These are phyloP conservation scores for Alternaria sp. DNA, from an alignment of 2,329 filamentous ascomycete genomes.

Conservation along the genomic window DNA sequence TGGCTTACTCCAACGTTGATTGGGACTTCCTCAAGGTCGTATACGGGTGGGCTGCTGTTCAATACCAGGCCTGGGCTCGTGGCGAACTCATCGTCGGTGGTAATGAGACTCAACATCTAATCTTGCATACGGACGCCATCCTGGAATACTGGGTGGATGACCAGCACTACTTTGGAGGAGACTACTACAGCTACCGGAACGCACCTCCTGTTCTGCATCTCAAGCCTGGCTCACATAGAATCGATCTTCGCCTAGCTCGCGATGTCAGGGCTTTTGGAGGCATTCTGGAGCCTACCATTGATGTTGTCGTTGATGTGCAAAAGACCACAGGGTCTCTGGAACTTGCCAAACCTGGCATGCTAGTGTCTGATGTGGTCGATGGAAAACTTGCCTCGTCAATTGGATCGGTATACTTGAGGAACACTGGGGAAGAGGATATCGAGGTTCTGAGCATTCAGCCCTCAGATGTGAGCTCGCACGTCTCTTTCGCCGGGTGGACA, in stretches of 20 bases:
- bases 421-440: slow-evolving; percentile 48
- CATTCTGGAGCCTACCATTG: slow-evolving; percentile 54
- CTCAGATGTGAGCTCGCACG: slow-evolving; percentile 18
- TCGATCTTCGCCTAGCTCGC: slow-evolving; percentile 61
- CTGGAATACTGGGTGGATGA: slow-evolving; percentile 62
- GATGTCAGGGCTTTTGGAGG: slow-evolving; percentile 65
- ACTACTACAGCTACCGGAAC: slow-evolving; percentile 60
- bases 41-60: slow-evolving; percentile 65
- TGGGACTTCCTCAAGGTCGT: slow-evolving; percentile 60
- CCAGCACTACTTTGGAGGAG: slow-evolving; percentile 62
- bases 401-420: slow-evolving; percentile 59
- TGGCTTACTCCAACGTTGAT: slow-evolving; percentile 59
- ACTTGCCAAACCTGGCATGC: slow-evolving; percentile 42
- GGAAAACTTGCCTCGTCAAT: slow-evolving; percentile 55
- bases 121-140: slow-evolving; percentile 56
- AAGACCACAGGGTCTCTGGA: slow-evolving; percentile 36
- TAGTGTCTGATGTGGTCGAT: slow-evolving; percentile 60
- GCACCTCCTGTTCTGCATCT: slow-evolving; percentile 59
- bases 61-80: slow-evolving; percentile 65
- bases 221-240: slow-evolving; percentile 55
- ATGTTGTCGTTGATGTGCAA: slow-evolving; percentile 43
- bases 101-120: slow-evolving; percentile 43
- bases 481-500: slow-evolving; percentile 11
- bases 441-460: slow-evolving; percentile 43
- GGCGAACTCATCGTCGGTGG: slow-evolving; percentile 54